Evolutionary conservation across 192 early-diverging fungal species (phyloP), one percentile per base, ranked within the genome.

Genomic region (Linnemannia elongata): DNA sequence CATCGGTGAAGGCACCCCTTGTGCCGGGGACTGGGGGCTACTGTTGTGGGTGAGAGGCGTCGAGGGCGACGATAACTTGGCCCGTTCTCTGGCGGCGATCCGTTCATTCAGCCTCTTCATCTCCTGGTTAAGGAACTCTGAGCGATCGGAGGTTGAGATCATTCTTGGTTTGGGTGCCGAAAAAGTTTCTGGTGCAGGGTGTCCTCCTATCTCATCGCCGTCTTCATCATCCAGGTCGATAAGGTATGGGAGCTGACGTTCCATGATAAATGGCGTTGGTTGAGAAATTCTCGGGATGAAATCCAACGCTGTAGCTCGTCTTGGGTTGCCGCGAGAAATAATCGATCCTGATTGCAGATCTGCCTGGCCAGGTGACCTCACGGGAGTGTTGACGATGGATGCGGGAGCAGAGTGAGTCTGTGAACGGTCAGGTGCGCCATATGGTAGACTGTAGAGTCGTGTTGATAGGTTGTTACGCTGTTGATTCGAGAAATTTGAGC

Each of bases 151-250:
- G 18, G 52, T 22, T 27, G 74, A 69, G 27, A 10, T 74, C 9
- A 45, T 20, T 24, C 74, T 38, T n/a, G 76, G 49, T 12, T 38
- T 77, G 9, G 42, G 22, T n/a, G 55, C 30, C 6, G 38, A n/a
- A 27, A 41, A 33, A 30, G n/a, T 44, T 6, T 38, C 70, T 57
- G 38, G 12, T 6, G 36, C 10, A 1, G 68, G 24, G 0, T 30
- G 20, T 13, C 22, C 68, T 22, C 47, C 45, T 54, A 39, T 68
- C 20, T 81, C 76, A 22, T 77, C 81, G 5, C 68, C 70, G 69
- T 82, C 75, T 24, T 82, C 81, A 27, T 81, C 79, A 70, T 87
- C 85, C 44, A 87, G 30, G 49, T 87, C 85, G 18, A 87, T 87
- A 10, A 87, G 36, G 45, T 75, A 77, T 6, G 79, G 76, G 4